Conservation (phyloP, 257 asterid species). For the Ajuga chamaepitys region DNA sequence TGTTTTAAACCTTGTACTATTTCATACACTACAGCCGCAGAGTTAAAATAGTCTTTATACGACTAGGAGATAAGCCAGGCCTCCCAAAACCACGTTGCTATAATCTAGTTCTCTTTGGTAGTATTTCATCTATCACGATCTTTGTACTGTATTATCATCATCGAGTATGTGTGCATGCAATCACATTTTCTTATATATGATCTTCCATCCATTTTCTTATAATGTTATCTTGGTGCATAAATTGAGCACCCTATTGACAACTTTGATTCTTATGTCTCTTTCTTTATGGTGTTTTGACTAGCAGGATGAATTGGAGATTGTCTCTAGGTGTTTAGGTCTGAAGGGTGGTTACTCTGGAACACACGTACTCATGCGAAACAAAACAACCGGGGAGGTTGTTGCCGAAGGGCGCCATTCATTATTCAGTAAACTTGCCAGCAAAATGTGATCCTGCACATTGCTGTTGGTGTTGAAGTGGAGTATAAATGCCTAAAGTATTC, state of each 20-base stretch:
- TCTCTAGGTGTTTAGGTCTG: conserved; percentile 42
- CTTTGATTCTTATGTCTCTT: neutral
- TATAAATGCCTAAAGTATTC: neutral
- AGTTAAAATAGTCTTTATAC: too few relatives aligned
- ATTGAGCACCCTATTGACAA: too few relatives aligned
- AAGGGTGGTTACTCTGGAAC: conserved; percentile 60
- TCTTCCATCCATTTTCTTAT: too few relatives aligned
- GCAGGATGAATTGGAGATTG: conserved; percentile 84
- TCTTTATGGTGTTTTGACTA: conserved; percentile 4
- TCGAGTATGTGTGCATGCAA: too few relatives aligned
- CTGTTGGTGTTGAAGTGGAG: too few relatives aligned
- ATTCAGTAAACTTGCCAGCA: conserved; percentile 57
- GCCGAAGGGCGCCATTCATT: conserved; percentile 88
- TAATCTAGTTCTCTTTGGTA: neutral
- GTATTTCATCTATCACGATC: neutral
- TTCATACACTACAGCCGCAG: too few relatives aligned
- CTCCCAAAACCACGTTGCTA: neutral
- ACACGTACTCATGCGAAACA: conserved; percentile 53
- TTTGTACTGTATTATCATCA: too few relatives aligned
- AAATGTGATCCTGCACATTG: conserved; percentile 48
- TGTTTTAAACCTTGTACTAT: too few relatives aligned
- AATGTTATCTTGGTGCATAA: too few relatives aligned
- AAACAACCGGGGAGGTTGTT: conserved; percentile 60
- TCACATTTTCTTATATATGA: too few relatives aligned
- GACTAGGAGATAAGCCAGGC: too few relatives aligned